Evolutionary conservation across 148 eudicot species (phyloP), one percentile per base, ranked within the genome.

Genomic region (Chenopodium formosanum): DNA sequence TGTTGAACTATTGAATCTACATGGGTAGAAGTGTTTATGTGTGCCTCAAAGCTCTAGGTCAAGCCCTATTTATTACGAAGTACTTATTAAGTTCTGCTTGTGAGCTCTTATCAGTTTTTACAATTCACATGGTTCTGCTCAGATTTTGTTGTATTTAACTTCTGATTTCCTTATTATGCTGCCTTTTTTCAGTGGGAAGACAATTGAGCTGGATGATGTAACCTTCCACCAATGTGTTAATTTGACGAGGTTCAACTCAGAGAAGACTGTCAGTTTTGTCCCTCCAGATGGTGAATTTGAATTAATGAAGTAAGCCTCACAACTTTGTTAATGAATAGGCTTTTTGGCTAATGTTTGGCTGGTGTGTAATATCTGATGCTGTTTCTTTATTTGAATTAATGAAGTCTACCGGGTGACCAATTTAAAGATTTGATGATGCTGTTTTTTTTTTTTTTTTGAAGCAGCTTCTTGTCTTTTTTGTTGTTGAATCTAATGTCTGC

Each of bases 221-320:
- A 96, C 99, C 74, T 96, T 96, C 87, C 99, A 96, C 84, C 99
- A 94, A 80, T 96, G 99, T 81, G 99, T 96, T 75, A 96, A 96
- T 85, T 88, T 96, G 87, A 96, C 99, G 44, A 94, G 99, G 82
- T 96, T 96, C 85, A 96, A 96, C 89, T 91, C 99, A 11, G 99
- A 94, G 84, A 96, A 94, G 92, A 96, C 99, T 13, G 99, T 96
- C 83, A 96, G 99, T 82, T 96, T 96, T 83, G 99, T 96, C 81
- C 99, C 99, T 66, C 99, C 99, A 58, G 99, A 96, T 90, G 99
- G 99, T 88, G 99, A 96, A 96, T 94, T 96, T 86, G 98, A 96
- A 84, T 86, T 96, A 84, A 96, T 96, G 99, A 96, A 96, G 99
- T 96, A 92, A 89, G 93, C 50, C 50, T 83, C 48, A 60, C 23